Conservation (phyloP, 805 yeast species). For the Metschnikowia cubensis region DNA sequence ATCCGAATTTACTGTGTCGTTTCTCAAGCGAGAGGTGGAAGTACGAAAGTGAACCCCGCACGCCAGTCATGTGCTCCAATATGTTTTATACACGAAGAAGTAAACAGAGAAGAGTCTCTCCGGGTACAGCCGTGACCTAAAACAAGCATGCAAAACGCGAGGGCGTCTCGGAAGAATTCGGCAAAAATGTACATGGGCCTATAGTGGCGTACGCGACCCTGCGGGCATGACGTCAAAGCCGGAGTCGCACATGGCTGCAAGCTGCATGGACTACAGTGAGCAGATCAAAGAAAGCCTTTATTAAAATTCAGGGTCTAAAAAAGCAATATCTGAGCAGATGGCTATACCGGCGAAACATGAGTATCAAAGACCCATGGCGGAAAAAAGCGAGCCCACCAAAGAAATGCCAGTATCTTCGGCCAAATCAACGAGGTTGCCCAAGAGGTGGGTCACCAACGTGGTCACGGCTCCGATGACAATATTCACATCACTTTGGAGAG, state of each 20-base stretch:
- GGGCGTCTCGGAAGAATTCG: background rate
- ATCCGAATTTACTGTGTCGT: conserved; percentile 40
- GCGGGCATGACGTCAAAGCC: background rate
- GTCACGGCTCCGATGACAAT: conserved; percentile 3
- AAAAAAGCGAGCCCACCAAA: conserved; percentile 7
- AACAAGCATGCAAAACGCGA: too few relatives aligned
- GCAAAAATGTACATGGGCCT: background rate
- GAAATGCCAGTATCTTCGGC: conserved; percentile 4
- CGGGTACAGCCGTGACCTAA: background rate
- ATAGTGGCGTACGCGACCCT: background rate
- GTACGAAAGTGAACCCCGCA: background rate
- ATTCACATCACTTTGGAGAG: background rate
- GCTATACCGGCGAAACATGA: background rate
- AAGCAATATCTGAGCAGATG: too few relatives aligned
- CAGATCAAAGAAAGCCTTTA: background rate
- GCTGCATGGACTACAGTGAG: background rate
- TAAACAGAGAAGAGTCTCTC: background rate
- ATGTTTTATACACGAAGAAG: background rate
- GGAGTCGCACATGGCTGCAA: background rate
- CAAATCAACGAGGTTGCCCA: conserved; percentile 4
- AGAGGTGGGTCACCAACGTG: conserved; percentile 5
- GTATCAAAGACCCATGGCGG: conserved; percentile 4
- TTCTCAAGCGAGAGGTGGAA: conserved; percentile 25
- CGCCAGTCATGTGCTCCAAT: background rate
- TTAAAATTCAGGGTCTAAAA: background rate